These are phyloP conservation scores for Rubus idaeus DNA, from an alignment of 306 rosid genomes.

Conservation along the genomic window DNA sequence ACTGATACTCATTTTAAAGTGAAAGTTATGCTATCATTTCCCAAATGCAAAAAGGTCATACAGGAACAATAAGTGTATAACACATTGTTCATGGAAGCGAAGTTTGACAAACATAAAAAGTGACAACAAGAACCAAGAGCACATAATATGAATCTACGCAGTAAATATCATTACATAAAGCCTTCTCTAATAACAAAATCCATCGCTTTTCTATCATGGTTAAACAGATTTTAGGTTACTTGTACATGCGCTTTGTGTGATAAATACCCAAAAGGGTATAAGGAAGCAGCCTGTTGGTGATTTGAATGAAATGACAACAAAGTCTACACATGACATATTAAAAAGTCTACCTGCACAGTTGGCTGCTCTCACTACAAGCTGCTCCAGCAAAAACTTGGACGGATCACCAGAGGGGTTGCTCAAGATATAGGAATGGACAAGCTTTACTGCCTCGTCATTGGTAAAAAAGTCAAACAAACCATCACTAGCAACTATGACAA, in stretches of 20 bases:
- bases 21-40: neutral
- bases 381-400: constrained; percentile 83
- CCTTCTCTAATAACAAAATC: neutral
- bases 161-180: neutral
- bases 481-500: constrained; percentile 85
- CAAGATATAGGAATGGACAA: constrained; percentile 69
- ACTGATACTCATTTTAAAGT: neutral
- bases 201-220: neutral
- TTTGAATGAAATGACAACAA: neutral
- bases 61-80: neutral
- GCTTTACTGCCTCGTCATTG: constrained; percentile 78
- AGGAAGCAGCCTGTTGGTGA: neutral
- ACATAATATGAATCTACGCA: neutral
- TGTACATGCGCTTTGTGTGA: neutral
- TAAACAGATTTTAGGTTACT: neutral
- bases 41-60: neutral
- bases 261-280: neutral
- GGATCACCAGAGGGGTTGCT: constrained; percentile 84
- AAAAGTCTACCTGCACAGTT: constrained; percentile 60
- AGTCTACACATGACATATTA: constrained; percentile 12
- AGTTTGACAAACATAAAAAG: neutral
- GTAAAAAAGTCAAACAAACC: constrained; percentile 96
- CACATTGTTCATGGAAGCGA: neutral
- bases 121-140: neutral
- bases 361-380: constrained; percentile 83